Percentiles rank a stretch among this genome's conserved stretches.
Conservation (phyloP, 495 filamentous ascomycete genomes). For the Apiosordaria backusii region DNA sequence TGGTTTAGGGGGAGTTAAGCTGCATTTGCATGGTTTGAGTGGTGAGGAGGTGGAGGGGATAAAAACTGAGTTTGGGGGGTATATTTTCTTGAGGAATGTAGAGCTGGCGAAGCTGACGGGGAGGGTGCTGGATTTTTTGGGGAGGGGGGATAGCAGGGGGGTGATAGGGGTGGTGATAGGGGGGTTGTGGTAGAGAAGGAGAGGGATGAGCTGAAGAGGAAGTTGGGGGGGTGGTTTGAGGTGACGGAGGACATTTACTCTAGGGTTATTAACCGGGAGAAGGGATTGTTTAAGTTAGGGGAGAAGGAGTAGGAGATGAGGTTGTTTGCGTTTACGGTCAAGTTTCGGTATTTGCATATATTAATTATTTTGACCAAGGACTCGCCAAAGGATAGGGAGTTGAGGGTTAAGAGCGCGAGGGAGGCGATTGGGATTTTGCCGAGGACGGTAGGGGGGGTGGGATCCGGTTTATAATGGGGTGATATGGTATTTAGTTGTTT, state of each 20-base stretch:
- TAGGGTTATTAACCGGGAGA: neutral
- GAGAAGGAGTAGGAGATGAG: neutral
- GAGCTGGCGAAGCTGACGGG: too few species aligned
- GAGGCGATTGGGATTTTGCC: neutral
- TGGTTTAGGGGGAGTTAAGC: too few species aligned
- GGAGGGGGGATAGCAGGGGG: too few species aligned
- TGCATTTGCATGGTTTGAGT: too few species aligned
- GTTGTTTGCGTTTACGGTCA: neutral
- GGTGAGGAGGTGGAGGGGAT: too few species aligned
- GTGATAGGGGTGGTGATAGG: too few species aligned
- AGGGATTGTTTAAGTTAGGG: too few species aligned
- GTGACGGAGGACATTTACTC: neutral
- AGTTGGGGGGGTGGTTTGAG: neutral
- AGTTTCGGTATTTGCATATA: neutral
- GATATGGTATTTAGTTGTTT: neutral
- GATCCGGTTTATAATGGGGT: neutral
- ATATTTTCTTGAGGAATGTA: too few species aligned
- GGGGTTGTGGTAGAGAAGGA: too few species aligned
- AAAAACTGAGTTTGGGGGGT: too few species aligned
- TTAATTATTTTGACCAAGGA: neutral
- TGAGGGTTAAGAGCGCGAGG: neutral
- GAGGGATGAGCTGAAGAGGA: neutral
- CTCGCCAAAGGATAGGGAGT: neutral
- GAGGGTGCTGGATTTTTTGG: too few species aligned
- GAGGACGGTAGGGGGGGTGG: neutral